A percentile compares a stretch with the other conserved stretches of the same genome.
These are phyloP conservation scores for Phytopythium oedochilum DNA, from an alignment of 352 stramenopile species.

Conservation along the genomic window DNA sequence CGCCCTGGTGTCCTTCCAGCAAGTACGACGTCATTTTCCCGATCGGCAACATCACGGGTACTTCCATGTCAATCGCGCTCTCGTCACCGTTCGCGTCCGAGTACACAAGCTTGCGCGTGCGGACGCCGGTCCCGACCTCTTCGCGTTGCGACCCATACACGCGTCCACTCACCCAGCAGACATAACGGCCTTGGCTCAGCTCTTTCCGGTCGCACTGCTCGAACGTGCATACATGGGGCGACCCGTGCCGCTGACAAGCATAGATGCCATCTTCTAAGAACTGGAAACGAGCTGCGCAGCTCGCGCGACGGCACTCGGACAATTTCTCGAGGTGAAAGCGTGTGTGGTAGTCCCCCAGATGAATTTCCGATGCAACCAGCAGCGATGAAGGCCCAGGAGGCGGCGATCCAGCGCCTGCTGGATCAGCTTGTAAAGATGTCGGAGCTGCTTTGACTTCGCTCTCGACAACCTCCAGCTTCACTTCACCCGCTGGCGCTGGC, in stretches of 20 bases:
- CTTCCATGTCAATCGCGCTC: constrained; percentile 64
- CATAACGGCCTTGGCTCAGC: constrained; percentile 42
- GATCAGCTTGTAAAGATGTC: background rate
- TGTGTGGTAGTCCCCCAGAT: constrained; percentile 51
- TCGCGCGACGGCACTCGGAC: constrained; percentile 27
- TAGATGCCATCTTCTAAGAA: constrained; percentile 75
- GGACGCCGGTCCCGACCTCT: constrained; percentile 53
- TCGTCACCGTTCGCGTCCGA: constrained; percentile 46
- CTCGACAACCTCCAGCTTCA: constrained; percentile 16
- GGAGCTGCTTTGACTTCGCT: constrained; percentile 5
- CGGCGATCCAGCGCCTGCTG: background rate
- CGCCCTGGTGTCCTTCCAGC: constrained; percentile 29
- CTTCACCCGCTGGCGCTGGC: background rate
- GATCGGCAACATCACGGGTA: constrained; percentile 59
- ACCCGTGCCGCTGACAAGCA: constrained; percentile 58
- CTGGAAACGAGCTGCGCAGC: constrained; percentile 43
- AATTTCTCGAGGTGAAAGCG: constrained; percentile 47
- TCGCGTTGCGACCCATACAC: constrained; percentile 63
- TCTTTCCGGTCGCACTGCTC: constrained; percentile 65
- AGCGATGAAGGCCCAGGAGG: constrained; percentile 2
- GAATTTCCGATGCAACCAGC: constrained; percentile 47
- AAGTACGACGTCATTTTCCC: constrained; percentile 59
- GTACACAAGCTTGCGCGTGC: constrained; percentile 55
- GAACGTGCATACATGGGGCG: constrained; percentile 70
- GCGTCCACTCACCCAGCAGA: constrained; percentile 63